Percentiles rank a stretch among this genome's conserved stretches.
Evolutionary conservation across 106 monocot genomes (phyloP).

Genomic region (Allium fistulosum): DNA sequence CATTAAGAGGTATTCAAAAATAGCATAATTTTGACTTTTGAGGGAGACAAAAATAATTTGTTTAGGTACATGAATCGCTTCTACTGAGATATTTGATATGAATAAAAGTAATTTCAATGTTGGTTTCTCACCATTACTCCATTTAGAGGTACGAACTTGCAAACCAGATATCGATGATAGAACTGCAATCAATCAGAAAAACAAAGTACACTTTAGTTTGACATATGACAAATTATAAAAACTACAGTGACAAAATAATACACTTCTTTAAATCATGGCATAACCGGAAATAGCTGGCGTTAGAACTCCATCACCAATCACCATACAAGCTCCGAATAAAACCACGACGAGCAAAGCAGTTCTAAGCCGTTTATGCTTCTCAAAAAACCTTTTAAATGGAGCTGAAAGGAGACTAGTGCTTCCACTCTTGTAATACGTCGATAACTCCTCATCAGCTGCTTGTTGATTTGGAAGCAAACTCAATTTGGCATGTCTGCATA

Average conservation of each 20-base stretch:
- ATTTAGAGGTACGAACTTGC: conserved; percentile 36
- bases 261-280: not conserved
- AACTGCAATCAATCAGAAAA: conserved; percentile 44
- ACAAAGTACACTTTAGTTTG: not conserved
- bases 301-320: conserved; percentile 82
- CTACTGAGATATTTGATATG: no score
- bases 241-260: not conserved
- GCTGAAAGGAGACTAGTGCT: conserved; percentile 19
- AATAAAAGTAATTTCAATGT: no score
- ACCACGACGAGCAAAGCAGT: conserved; percentile 64
- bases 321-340: conserved; percentile 83
- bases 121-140: conserved; percentile 33
- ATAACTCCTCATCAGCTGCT: conserved; percentile 86
- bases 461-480: conserved; percentile 95
- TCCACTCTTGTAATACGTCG: conserved; percentile 67
- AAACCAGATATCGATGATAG: conserved; percentile 73
- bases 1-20: no score
- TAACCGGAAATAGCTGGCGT: conserved; percentile 87
- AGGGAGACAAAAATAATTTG: no score
- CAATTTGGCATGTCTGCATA: conserved; percentile 87
- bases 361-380: conserved; percentile 72
- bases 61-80: no score
- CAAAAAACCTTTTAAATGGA: conserved; percentile 58
- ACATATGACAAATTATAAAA: not conserved
- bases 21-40: no score